phyloP scores from a whole-genome alignment of 805 yeast genomes.

The Candida ulmi region DNA sequence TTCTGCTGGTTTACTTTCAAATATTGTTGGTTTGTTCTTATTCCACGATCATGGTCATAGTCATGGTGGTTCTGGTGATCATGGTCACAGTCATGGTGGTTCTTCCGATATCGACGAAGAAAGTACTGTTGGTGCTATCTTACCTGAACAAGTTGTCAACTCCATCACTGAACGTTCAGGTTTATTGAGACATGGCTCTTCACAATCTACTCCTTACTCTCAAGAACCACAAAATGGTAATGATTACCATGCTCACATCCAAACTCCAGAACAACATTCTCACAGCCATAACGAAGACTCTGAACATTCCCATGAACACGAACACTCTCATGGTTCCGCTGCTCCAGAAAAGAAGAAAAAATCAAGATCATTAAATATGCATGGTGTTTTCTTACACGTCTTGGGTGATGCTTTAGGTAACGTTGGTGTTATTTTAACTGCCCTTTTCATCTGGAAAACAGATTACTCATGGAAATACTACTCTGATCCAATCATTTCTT shows the following conservation, averaged over 20 bases:
- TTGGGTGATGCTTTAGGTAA: conserved; percentile 96
- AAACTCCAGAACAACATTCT: not conserved
- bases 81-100: conserved; percentile 31
- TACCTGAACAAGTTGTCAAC: conserved; percentile 44
- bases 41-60: conserved; percentile 83
- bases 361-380: conserved; percentile 83
- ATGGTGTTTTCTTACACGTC: conserved; percentile 93
- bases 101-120: conserved; percentile 15
- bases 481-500: conserved; percentile 80
- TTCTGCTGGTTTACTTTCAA: conserved; percentile 72
- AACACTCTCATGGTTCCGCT: conserved; percentile 3
- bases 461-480: conserved; percentile 83
- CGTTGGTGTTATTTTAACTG: conserved; percentile 86
- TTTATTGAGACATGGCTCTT: conserved; percentile 1
- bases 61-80: conserved; percentile 34
- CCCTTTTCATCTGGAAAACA: conserved; percentile 90
- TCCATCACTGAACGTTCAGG: conserved; percentile 21
- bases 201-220: conserved; percentile 6
- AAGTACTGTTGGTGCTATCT: conserved; percentile 24
- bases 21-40: conserved; percentile 73
- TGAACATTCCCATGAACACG: conserved; percentile 4
- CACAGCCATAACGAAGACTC: conserved; percentile 6
- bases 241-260: conserved; percentile 1
- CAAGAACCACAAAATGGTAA: conserved; percentile 16
- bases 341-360: conserved; percentile 9